Evolutionary conservation across 2,329 filamentous ascomycete species (phyloP).

Genomic region (Alternaria incomplexa): DNA sequence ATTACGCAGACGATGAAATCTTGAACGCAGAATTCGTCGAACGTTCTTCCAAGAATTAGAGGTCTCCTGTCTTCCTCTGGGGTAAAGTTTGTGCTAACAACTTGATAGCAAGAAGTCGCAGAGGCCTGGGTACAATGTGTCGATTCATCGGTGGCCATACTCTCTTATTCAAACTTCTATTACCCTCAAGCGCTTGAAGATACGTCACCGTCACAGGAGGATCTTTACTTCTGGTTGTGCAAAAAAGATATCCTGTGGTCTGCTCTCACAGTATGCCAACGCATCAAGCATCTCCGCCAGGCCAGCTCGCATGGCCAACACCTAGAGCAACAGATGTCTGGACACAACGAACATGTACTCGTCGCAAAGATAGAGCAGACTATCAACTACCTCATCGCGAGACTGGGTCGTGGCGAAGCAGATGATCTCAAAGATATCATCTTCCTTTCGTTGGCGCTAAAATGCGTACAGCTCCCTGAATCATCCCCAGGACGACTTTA

Average conservation of each 20-base stretch:
- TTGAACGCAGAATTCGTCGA: background rate
- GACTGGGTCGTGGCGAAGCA: conserved; percentile 19
- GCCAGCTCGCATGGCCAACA: background rate
- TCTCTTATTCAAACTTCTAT: conserved; percentile 28
- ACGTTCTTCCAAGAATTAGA: background rate
- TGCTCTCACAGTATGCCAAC: conserved; percentile 38
- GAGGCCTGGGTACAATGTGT: conserved; percentile 25
- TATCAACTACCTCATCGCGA: conserved; percentile 15
- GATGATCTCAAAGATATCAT: conserved; percentile 31
- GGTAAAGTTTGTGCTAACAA: background rate
- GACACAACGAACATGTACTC: background rate
- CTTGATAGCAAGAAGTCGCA: background rate
- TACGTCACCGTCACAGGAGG: conserved; percentile 16
- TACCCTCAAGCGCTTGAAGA: background rate
- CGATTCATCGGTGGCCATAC: conserved; percentile 24
- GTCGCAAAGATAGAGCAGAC: conserved; percentile 18
- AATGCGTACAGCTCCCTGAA: conserved; percentile 16
- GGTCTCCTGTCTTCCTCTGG: background rate
- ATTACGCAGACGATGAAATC: background rate
- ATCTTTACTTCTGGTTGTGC: conserved; percentile 38
- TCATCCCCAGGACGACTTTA: background rate
- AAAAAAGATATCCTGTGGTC: conserved; percentile 40
- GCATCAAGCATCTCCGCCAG: conserved; percentile 26
- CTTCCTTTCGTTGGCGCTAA: conserved; percentile 23
- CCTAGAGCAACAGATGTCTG: background rate